These are phyloP conservation scores for Sordariomycetes sp. DNA, from an alignment of 2,329 filamentous ascomycete species.

Conservation along the genomic window DNA sequence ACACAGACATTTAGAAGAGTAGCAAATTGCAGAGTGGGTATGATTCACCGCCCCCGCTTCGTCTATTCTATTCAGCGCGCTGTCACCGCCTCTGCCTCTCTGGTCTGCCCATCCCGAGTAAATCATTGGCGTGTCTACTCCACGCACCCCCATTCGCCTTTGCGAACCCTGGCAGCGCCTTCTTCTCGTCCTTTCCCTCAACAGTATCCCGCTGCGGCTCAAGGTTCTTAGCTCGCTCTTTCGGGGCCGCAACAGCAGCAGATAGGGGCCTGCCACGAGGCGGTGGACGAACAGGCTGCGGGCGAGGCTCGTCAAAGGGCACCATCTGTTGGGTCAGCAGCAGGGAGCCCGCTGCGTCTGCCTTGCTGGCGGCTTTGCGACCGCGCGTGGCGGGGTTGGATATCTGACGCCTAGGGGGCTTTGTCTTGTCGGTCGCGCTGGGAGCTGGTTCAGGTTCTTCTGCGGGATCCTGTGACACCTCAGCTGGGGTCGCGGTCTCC, in stretches of 20 bases:
- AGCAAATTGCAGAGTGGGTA: no score
- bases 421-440: background rate
- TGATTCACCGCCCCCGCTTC: no score
- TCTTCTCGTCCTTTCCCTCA: no score
- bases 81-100: slow-evolving; percentile 13
- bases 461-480: no score
- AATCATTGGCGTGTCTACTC: slow-evolving; percentile 59
- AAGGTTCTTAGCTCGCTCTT: background rate
- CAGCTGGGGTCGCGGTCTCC: no score
- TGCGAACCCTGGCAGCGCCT: slow-evolving; percentile 32
- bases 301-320: slow-evolving; percentile 14
- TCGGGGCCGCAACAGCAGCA: background rate
- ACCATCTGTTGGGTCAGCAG: slow-evolving; percentile 34
- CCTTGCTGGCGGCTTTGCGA: slow-evolving; percentile 40
- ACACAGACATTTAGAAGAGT: no score
- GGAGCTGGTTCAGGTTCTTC: no score
- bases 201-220: no score
- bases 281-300: background rate
- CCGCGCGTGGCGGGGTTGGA: slow-evolving; percentile 42
- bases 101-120: slow-evolving; percentile 54
- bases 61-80: slow-evolving; percentile 8
- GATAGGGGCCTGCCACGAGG: background rate
- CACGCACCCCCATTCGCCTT: slow-evolving; percentile 53
- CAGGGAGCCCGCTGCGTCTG: slow-evolving; percentile 38
- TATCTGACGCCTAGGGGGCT: slow-evolving; percentile 13